phyloP scores from a whole-genome alignment of 305 asterid species.

The Solanum hybrid region DNA sequence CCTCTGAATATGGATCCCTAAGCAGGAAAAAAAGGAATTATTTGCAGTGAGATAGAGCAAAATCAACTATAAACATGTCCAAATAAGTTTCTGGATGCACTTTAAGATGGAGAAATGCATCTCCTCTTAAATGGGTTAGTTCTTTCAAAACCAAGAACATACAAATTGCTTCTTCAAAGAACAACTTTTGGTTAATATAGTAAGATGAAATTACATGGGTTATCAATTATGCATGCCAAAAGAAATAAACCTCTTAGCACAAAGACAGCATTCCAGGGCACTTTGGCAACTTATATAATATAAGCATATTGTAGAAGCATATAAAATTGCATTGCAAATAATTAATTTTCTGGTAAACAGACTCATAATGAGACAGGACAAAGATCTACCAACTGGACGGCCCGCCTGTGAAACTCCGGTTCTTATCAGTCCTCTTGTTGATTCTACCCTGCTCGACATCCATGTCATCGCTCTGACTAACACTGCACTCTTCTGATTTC shows the following conservation, averaged over 20 bases:
- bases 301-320: neutral
- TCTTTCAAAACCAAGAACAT: neutral
- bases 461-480: constrained; percentile 30
- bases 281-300: neutral
- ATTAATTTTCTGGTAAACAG: neutral
- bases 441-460: constrained; percentile 47
- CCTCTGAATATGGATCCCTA: constrained; percentile 81
- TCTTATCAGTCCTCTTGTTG: constrained; percentile 24
- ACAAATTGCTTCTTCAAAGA: neutral
- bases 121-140: neutral
- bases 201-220: neutral
- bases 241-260: neutral
- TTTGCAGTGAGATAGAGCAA: neutral
- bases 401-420: constrained; percentile 43
- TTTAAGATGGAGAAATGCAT: neutral
- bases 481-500: constrained; percentile 29
- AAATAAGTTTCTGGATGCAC: neutral
- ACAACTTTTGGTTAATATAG: neutral
- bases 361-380: constrained; percentile 1
- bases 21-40: neutral
- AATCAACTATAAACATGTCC: neutral
- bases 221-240: neutral
- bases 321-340: neutral
- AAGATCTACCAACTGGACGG: constrained; percentile 64
- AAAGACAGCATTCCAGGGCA: neutral